Conservation (phyloP, 768 basidiomycete species). For the Nidularia sp. region DNA sequence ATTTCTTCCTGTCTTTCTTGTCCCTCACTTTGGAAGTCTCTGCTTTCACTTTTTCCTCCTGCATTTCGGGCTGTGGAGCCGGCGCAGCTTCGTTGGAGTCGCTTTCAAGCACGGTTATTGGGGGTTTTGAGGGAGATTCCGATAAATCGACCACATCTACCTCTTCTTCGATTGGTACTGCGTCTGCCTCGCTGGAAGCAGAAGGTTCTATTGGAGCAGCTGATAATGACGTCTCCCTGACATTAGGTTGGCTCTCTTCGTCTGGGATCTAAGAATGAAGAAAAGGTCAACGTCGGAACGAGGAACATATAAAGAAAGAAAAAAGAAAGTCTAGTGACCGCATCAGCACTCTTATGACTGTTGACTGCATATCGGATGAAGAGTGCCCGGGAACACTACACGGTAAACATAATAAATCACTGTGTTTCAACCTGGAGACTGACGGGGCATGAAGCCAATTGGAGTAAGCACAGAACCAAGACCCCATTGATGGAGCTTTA, state of each 20-base stretch:
- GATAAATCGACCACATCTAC: not conserved
- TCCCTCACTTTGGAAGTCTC: not conserved
- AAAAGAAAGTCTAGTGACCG: too few species aligned
- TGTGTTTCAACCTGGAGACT: too few species aligned
- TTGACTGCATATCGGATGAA: too few species aligned
- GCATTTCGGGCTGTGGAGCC: not conserved
- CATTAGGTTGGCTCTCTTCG: not conserved
- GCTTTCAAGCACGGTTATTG: too few species aligned
- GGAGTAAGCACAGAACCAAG: too few species aligned
- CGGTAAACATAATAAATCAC: too few species aligned
- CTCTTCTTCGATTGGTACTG: not conserved
- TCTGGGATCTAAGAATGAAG: not conserved
- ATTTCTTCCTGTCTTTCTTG: slow-evolving; percentile 14
- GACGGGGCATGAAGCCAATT: too few species aligned
- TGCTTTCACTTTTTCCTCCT: not conserved
- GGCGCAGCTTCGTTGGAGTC: not conserved
- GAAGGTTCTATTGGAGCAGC: not conserved
- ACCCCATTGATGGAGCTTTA: too few species aligned
- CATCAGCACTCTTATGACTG: too few species aligned
- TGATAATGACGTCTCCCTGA: not conserved
- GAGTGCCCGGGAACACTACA: too few species aligned
- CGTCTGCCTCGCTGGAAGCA: not conserved
- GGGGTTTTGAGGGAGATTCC: too few species aligned
- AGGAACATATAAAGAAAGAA: too few species aligned
- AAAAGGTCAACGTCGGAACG: not conserved